These are phyloP conservation scores for Fulvia fulva DNA, from an alignment of 2,329 filamentous ascomycete species.

Conservation along the genomic window DNA sequence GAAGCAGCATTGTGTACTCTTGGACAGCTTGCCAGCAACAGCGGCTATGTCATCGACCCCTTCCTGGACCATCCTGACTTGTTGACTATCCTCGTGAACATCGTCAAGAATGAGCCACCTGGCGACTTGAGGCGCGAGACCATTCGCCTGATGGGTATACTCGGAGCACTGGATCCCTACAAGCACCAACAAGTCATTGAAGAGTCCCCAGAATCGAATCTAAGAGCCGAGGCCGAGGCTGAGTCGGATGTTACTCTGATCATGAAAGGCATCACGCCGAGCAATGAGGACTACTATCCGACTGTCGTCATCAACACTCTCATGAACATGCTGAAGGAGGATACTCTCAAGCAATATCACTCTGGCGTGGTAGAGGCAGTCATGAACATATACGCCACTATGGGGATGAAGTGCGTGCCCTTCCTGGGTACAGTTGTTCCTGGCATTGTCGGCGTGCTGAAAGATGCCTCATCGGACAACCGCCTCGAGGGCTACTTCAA, in stretches of 20 bases:
- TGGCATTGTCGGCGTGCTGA: constrained; percentile 85
- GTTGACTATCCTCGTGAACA: constrained; percentile 85
- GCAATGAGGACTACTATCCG: constrained; percentile 96
- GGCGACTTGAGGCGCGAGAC: constrained; percentile 85
- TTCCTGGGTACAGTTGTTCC: constrained; percentile 94
- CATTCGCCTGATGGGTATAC: constrained; percentile 91
- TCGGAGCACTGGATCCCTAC: constrained; percentile 93
- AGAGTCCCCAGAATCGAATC: constrained; percentile 75
- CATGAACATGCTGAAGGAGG: constrained; percentile 85
- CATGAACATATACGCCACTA: constrained; percentile 96
- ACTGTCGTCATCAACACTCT: constrained; percentile 97
- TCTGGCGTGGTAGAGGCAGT: constrained; percentile 94
- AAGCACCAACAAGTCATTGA: constrained; percentile 95
- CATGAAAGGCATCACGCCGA: constrained; percentile 95
- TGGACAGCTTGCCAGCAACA: constrained; percentile 89
- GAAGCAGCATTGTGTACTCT: constrained; percentile 87
- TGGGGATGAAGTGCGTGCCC: constrained; percentile 91
- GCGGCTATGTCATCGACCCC: constrained; percentile 94
- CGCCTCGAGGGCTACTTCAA: constrained; percentile 91
- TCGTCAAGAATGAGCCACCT: constrained; percentile 88
- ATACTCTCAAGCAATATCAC: constrained; percentile 84
- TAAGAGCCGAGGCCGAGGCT: constrained; percentile 60
- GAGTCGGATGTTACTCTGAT: constrained; percentile 94
- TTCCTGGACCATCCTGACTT: constrained; percentile 94
- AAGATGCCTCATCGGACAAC: constrained; percentile 65